phyloP scores from a whole-genome alignment of 2,329 filamentous ascomycete genomes.

The Biscogniauxia mediterranea region DNA sequence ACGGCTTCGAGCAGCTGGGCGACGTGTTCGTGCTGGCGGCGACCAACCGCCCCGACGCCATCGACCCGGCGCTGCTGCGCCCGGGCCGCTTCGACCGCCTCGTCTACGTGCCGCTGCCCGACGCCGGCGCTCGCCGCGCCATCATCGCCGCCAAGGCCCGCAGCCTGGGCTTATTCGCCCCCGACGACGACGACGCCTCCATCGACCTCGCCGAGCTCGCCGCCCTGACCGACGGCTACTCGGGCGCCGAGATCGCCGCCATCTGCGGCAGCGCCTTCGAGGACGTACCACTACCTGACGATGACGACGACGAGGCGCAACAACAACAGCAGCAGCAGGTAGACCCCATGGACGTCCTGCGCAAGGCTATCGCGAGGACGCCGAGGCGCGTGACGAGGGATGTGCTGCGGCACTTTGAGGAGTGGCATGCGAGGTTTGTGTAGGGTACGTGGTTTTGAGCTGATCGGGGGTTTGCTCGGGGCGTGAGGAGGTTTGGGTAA shows the following conservation, averaged over 20 bases:
- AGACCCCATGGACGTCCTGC: constrained; percentile 23
- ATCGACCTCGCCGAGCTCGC: constrained; percentile 67
- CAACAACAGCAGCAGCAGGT: constrained; percentile 11
- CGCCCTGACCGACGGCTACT: constrained; percentile 68
- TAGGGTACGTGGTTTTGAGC: background rate
- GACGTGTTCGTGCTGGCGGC: constrained; percentile 86
- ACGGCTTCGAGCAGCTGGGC: constrained; percentile 82
- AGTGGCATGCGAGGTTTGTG: constrained; percentile 39
- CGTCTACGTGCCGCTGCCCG: constrained; percentile 82
- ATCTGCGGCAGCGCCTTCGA: constrained; percentile 48
- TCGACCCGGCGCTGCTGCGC: constrained; percentile 83
- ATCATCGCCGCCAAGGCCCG: constrained; percentile 70
- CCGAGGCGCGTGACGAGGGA: constrained; percentile 39
- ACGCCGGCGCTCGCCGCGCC: constrained; percentile 67
- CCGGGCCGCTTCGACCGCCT: constrained; percentile 83
- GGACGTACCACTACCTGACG: constrained; percentile 25
- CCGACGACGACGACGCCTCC: no score
- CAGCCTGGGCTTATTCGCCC: constrained; percentile 58
- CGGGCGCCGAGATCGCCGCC: constrained; percentile 74
- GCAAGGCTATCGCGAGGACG: constrained; percentile 29
- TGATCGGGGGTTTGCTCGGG: no score
- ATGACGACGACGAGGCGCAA: constrained; percentile 1
- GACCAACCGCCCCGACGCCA: constrained; percentile 82
- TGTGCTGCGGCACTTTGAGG: constrained; percentile 35
- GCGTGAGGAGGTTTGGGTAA: no score